Conservation (phyloP, 164 flowering plant species). For the Warburgia ugandensis region DNA sequence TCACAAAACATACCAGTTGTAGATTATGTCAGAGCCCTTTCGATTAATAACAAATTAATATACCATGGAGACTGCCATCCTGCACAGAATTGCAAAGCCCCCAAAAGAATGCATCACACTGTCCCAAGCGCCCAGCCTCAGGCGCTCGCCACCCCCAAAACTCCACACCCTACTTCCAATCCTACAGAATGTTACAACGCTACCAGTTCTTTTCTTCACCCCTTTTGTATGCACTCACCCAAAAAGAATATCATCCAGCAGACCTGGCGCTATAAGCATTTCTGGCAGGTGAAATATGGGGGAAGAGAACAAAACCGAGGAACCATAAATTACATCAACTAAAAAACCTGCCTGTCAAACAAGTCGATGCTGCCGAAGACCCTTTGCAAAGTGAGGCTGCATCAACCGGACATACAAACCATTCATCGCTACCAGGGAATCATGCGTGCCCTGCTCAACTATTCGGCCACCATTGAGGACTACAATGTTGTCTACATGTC, state of each 20-base stretch:
- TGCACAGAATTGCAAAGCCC: slow-evolving; percentile 15
- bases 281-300: slow-evolving; percentile 9
- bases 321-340: slow-evolving; percentile 13
- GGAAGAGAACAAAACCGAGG: slow-evolving; percentile 1
- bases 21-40: slow-evolving; percentile 12
- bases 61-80: slow-evolving; percentile 18
- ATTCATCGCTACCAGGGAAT: slow-evolving; percentile 65
- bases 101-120: slow-evolving; percentile 44
- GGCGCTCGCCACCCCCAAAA: slow-evolving; percentile 10
- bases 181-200: slow-evolving; percentile 20
- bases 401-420: slow-evolving; percentile 84
- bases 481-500: slow-evolving; percentile 96
- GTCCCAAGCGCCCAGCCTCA: not conserved
- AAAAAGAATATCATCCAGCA: slow-evolving; percentile 6
- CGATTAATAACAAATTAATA: slow-evolving; percentile 37
- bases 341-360: slow-evolving; percentile 19
- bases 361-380: slow-evolving; percentile 75
- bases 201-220: slow-evolving; percentile 17
- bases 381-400: slow-evolving; percentile 95
- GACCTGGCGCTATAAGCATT: not conserved
- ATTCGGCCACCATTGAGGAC: slow-evolving; percentile 92
- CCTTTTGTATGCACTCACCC: slow-evolving; percentile 17
- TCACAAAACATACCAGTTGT: not conserved
- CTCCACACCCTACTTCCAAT: slow-evolving; percentile 18
- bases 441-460: slow-evolving; percentile 93